Evolutionary conservation across 1,284 basidiomycete genomes (phyloP).

Genomic region (Cutaneotrichosporon sp.): DNA sequence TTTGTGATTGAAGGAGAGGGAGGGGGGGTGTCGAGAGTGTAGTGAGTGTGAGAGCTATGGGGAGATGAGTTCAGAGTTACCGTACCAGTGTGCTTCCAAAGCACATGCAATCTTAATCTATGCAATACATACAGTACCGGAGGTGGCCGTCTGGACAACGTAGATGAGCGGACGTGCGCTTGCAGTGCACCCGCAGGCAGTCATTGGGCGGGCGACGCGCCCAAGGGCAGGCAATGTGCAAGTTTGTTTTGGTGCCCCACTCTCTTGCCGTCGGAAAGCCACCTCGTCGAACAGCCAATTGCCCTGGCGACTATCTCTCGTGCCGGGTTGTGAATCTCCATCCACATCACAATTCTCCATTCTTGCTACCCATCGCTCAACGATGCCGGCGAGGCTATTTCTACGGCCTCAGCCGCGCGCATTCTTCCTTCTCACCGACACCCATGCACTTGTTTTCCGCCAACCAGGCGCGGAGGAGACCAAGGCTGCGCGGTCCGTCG

Average conservation of each 20-base stretch:
- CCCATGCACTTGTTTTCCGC: slow-evolving; percentile 45
- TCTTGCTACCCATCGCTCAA: too few relatives aligned
- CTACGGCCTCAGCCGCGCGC: slow-evolving; percentile 44
- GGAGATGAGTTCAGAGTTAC: background rate
- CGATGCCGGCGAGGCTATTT: slow-evolving; percentile 44
- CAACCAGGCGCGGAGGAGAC: slow-evolving; percentile 37
- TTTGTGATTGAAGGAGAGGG: slow-evolving; percentile 3
- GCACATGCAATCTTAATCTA: background rate
- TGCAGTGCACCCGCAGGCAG: too few relatives aligned
- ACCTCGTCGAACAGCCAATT: too few relatives aligned
- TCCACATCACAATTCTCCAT: too few relatives aligned
- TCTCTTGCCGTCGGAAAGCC: too few relatives aligned
- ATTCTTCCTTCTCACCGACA: slow-evolving; percentile 41
- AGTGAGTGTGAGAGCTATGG: background rate
- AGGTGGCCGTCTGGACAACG: too few relatives aligned
- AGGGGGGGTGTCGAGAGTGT: background rate
- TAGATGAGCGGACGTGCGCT: too few relatives aligned
- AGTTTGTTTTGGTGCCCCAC: background rate
- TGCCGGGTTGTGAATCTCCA: background rate
- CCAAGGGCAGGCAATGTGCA: background rate
- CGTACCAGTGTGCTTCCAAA: background rate
- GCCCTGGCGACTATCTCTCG: too few relatives aligned
- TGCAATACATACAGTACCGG: background rate
- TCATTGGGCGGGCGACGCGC: background rate
- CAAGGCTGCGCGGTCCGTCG: slow-evolving; percentile 36